A percentile compares a stretch with the other conserved stretches of the same genome.
phyloP scores from a whole-genome alignment of 2,329 filamentous ascomycete species.

The Paracoccidioides lutzii region DNA sequence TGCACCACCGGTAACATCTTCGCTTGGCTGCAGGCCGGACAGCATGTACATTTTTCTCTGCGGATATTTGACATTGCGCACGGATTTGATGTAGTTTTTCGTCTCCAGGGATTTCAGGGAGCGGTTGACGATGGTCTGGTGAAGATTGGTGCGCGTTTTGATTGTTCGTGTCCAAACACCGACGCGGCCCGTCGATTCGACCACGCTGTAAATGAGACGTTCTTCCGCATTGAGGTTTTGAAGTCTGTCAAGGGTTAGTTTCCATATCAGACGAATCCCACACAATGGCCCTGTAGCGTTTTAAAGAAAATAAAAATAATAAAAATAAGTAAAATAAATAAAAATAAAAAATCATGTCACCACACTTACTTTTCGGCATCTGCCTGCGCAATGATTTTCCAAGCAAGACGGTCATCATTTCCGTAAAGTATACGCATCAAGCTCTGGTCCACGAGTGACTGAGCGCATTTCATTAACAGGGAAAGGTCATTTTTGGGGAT shows the following conservation, averaged over 20 bases:
- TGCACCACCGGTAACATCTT: slow-evolving; percentile 81
- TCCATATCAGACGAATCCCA: too few relatives aligned
- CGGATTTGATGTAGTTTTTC: slow-evolving; percentile 70
- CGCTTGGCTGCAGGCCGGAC: slow-evolving; percentile 66
- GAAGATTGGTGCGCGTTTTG: slow-evolving; percentile 65
- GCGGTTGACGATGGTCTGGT: slow-evolving; percentile 69
- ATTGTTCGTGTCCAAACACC: slow-evolving; percentile 88
- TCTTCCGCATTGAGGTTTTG: slow-evolving; percentile 51
- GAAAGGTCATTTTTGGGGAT: slow-evolving; percentile 32
- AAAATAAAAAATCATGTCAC: neutral
- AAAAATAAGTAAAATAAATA: too few relatives aligned
- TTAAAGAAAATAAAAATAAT: too few relatives aligned
- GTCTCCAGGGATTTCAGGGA: slow-evolving; percentile 71
- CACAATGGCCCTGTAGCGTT: too few relatives aligned
- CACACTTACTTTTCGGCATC: slow-evolving; percentile 36
- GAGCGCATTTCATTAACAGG: slow-evolving; percentile 32
- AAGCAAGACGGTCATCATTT: slow-evolving; percentile 32
- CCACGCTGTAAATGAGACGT: slow-evolving; percentile 72
- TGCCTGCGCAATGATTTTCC: slow-evolving; percentile 36
- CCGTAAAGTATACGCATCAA: slow-evolving; percentile 34
- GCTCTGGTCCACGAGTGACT: slow-evolving; percentile 34
- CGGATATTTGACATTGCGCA: slow-evolving; percentile 84
- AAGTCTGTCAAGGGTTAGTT: slow-evolving; percentile 17
- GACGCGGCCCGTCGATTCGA: slow-evolving; percentile 71
- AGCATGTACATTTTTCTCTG: slow-evolving; percentile 96